Percentiles rank a stretch among this genome's conserved stretches.
Evolutionary conservation across 2,329 filamentous ascomycete genomes (phyloP).

Genomic region (Phoma sp.): DNA sequence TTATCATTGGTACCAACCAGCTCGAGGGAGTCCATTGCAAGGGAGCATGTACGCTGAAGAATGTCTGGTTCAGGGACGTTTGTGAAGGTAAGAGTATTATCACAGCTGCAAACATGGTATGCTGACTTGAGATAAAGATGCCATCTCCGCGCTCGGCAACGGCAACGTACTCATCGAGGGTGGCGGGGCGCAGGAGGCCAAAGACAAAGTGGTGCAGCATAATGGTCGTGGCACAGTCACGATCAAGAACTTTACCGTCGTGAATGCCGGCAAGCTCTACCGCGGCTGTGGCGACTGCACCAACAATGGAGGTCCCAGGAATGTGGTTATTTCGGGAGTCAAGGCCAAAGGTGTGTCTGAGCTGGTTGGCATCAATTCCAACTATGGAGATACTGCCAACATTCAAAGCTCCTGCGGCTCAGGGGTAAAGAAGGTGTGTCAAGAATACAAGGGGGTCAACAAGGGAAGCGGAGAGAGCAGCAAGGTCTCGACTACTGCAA

Average conservation of each 20-base stretch:
- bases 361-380: slow-evolving; percentile 51
- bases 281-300: slow-evolving; percentile 25
- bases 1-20: slow-evolving; percentile 56
- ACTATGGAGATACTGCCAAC: slow-evolving; percentile 42
- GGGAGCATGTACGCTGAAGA: slow-evolving; percentile 49
- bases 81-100: slow-evolving; percentile 1
- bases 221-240: slow-evolving; percentile 30
- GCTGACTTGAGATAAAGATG: too few species aligned
- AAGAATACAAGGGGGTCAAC: slow-evolving; percentile 21
- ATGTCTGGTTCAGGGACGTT: slow-evolving; percentile 20
- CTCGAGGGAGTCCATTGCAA: slow-evolving; percentile 58
- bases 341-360: slow-evolving; percentile 26
- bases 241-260: slow-evolving; percentile 28
- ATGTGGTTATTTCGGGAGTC: slow-evolving; percentile 48
- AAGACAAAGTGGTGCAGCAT: slow-evolving; percentile 34
- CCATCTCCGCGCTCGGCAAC: too few species aligned
- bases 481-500: slow-evolving; percentile 12
- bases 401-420: slow-evolving; percentile 27
- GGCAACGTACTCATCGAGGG: not conserved
- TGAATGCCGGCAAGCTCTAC: slow-evolving; percentile 30
- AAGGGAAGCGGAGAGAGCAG: slow-evolving; percentile 10
- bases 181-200: slow-evolving; percentile 2
- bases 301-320: slow-evolving; percentile 51
- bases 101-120: too few species aligned
- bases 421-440: slow-evolving; percentile 19